Conservation (phyloP, 2,329 filamentous ascomycete species). For the Colletotrichum scovillei region DNA sequence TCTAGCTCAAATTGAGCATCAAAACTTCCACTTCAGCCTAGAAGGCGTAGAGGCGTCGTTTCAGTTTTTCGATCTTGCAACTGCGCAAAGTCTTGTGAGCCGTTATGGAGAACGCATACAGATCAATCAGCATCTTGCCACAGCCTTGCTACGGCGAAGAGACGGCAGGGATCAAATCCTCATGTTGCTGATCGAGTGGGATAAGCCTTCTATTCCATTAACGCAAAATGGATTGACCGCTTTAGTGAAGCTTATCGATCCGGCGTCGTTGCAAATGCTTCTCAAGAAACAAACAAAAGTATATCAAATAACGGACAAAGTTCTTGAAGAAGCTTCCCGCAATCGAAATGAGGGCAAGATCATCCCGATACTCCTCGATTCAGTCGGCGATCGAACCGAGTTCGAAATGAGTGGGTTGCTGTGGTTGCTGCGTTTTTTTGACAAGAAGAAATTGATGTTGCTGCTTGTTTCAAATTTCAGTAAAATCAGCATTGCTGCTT, state of each 20-base stretch:
- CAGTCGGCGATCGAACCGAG: background rate
- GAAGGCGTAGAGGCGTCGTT: fast-evolving
- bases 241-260: background rate
- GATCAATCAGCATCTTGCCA: fast-evolving
- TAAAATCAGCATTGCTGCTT: background rate
- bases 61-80: background rate
- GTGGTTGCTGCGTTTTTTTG: background rate
- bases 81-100: background rate
- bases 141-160: background rate
- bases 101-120: fast-evolving
- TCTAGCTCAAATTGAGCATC: background rate
- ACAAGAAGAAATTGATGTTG: too few species aligned
- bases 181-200: background rate
- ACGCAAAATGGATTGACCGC: background rate
- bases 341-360: background rate
- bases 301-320: background rate
- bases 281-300: background rate
- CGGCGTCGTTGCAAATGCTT: background rate
- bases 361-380: background rate
- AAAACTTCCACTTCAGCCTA: background rate
- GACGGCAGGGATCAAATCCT: fast-evolving
- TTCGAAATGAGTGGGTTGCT: background rate
- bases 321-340: background rate
- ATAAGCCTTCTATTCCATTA: background rate
- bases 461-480: too few species aligned